Conservation (phyloP, 1,284 basidiomycete genomes). For the Leccinum variabile region DNA sequence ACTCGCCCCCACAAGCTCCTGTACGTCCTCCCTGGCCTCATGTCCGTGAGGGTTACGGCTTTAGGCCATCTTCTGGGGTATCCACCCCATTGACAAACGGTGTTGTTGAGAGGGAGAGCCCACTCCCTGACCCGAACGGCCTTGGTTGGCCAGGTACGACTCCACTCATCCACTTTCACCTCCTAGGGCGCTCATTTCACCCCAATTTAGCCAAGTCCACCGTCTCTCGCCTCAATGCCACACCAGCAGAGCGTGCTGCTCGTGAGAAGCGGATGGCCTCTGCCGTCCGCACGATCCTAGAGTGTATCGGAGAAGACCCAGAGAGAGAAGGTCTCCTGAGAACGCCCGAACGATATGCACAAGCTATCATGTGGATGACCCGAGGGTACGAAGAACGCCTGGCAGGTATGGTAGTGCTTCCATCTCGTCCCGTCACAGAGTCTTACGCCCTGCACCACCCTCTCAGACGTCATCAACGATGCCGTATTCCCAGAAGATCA, state of each 20-base stretch:
- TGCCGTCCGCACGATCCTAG: constrained; percentile 91
- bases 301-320: constrained; percentile 98
- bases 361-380: constrained; percentile 99
- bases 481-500: constrained; percentile 99
- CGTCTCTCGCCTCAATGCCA: constrained; percentile 78
- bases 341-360: constrained; percentile 95
- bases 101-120: constrained; percentile 32
- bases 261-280: constrained; percentile 78
- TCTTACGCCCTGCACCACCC: constrained; percentile 9
- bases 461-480: constrained; percentile 93
- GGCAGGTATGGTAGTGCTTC: constrained; percentile 52
- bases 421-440: constrained; percentile 13
- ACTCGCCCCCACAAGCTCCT: constrained; percentile 18
- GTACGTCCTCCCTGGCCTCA: constrained; percentile 33
- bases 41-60: constrained; percentile 77
- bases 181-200: constrained; percentile 8
- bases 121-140: constrained; percentile 82
- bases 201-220: constrained; percentile 80
- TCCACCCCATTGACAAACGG: constrained; percentile 56
- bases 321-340: constrained; percentile 87
- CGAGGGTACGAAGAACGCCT: constrained; percentile 96
- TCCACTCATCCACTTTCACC: constrained; percentile 3
- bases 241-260: constrained; percentile 66
- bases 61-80: constrained; percentile 65
- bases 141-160: constrained; percentile 89